Evolutionary conservation across 805 yeast species (phyloP), one percentile per base, ranked within the genome.

Genomic region (Clavispora carvajalis): DNA sequence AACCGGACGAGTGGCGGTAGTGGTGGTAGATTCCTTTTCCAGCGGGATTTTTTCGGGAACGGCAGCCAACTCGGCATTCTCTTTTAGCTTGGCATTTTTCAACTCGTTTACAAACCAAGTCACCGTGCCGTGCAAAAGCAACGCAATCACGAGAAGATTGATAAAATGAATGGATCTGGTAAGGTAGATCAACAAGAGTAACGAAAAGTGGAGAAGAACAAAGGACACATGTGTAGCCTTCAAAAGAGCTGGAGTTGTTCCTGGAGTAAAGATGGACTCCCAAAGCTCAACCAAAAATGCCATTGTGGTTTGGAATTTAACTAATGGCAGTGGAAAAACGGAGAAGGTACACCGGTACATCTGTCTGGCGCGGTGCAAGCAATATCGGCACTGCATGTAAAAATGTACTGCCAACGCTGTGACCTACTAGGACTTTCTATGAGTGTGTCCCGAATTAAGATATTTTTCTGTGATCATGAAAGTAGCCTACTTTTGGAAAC

Each of bases 241-340:
- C n/a, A 89, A 71, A 38, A 93, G 72, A 1, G 95, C 88, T 1
- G 97, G 96, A 1, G 93, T 77, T 1, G 95, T 79, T 1, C 99
- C 99, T 5, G 98, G 97, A 13, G 87, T 81, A 63, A 91, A 86
- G 21, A 93, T 78, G 11, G 95, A 85, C 41, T 85, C 82, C 97
- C 97, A 90, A 33, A 91, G 72, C 19, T 85, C 95, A 19, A 63
- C 67, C 26, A 84, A 43, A 56, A 80, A 80, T 13, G 63, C 46
- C 63, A 70, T 63, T 22, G 13, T 2, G 29, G 29, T 11, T 8
- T 8, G 10, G 23, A 5, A 8, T 8, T 3, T 3, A 8, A 6
- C 22, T 8, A 22, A 5, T 22, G 23, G 23, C 26, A 5, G n/a
- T 11, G n/a, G 26, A 23, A 23, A 23, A 23, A 23, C 3, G 10